phyloP scores from a whole-genome alignment of 1,284 basidiomycete genomes.

The Wolfiporia cocos region DNA sequence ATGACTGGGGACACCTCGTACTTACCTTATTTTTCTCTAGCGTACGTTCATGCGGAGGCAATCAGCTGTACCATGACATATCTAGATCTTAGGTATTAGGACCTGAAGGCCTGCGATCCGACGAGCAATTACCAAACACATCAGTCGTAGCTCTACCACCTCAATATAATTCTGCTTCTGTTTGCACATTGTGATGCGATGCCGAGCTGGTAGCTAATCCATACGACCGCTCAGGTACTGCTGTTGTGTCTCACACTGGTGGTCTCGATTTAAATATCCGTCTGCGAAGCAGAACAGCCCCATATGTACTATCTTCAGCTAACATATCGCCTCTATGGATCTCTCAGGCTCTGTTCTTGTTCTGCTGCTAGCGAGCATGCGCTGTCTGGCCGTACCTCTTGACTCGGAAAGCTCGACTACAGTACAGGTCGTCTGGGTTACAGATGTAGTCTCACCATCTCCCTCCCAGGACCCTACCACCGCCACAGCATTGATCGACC shows the following conservation, averaged over 20 bases:
- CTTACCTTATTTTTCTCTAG: neutral
- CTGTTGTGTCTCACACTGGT: too few species aligned
- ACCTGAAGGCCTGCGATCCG: too few species aligned
- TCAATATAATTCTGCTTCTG: too few species aligned
- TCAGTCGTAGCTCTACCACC: too few species aligned
- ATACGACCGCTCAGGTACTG: too few species aligned
- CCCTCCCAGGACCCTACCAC: constrained; percentile 6
- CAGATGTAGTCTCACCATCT: constrained; percentile 15
- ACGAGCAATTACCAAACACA: too few species aligned
- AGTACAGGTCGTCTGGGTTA: constrained; percentile 10
- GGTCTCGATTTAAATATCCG: too few species aligned
- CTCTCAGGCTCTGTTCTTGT: neutral
- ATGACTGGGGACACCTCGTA: neutral
- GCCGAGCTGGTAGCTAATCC: too few species aligned
- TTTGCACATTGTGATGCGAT: too few species aligned
- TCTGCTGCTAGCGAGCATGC: neutral
- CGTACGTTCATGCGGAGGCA: neutral
- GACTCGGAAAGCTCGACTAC: constrained; percentile 9
- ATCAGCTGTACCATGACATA: neutral
- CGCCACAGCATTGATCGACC: constrained; percentile 6
- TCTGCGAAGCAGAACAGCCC: too few species aligned
- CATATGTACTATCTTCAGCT: too few species aligned
- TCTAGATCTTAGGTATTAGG: neutral
- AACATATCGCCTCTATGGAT: neutral
- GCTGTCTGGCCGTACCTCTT: neutral